phyloP scores from a whole-genome alignment of 2,329 filamentous ascomycete genomes.

The Apiospora rasikravindrae region DNA sequence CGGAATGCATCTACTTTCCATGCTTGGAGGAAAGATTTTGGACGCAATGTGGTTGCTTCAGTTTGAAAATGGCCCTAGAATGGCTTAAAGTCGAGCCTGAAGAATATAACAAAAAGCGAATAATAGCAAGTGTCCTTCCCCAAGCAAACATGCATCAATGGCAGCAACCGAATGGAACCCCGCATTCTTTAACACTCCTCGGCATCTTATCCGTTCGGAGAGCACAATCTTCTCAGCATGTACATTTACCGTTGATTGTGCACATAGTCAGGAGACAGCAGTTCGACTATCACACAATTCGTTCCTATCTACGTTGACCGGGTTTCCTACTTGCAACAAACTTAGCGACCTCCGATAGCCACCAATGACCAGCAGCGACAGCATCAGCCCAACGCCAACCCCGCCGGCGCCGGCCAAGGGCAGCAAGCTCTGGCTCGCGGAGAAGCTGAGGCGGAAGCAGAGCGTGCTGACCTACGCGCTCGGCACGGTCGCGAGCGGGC shows the following conservation, averaged over 20 bases:
- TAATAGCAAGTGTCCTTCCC: neutral
- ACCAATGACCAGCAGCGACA: neutral
- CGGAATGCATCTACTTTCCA: neutral
- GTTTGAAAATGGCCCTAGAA: neutral
- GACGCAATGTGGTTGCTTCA: neutral
- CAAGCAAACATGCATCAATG: neutral
- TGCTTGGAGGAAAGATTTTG: neutral
- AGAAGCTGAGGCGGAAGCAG: slow-evolving; percentile 3
- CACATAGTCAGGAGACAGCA: neutral
- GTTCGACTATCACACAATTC: neutral
- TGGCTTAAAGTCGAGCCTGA: neutral
- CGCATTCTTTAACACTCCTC: neutral
- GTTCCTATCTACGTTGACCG: neutral
- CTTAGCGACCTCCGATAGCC: neutral
- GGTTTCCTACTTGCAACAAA: neutral
- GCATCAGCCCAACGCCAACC: neutral
- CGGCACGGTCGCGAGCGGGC: neutral
- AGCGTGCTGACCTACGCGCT: neutral
- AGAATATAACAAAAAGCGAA: neutral
- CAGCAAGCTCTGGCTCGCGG: slow-evolving; percentile 16
- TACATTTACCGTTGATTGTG: neutral
- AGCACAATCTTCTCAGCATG: neutral
- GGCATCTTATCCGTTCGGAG: neutral
- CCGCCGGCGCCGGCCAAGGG: neutral
- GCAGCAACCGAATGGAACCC: neutral